A percentile compares a stretch with the other conserved stretches of the same genome.
Evolutionary conservation across 2,329 filamentous ascomycete species (phyloP).

Genomic region (Fusarium vanettenii): DNA sequence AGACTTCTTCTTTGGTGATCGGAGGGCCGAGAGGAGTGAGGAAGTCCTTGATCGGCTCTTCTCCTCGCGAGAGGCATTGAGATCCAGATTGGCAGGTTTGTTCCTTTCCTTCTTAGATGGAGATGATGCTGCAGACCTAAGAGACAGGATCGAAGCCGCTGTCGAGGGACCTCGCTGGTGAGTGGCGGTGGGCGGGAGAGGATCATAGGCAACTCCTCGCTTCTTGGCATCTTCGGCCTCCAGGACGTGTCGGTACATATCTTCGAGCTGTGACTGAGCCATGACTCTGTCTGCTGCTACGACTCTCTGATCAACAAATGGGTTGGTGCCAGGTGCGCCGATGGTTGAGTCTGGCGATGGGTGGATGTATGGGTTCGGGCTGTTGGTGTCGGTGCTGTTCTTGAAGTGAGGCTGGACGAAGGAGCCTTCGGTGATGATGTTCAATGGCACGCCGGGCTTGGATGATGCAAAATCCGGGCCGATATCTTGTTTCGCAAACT

Average conservation of each 20-base stretch:
- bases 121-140: constrained; percentile 45
- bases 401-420: constrained; percentile 62
- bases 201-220: constrained; percentile 63
- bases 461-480: constrained; percentile 38
- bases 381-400: constrained; percentile 48
- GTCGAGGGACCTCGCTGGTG: constrained; percentile 36
- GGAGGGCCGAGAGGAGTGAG: constrained; percentile 70
- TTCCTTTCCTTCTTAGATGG: constrained; percentile 58
- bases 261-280: constrained; percentile 86
- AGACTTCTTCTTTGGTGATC: constrained; percentile 68
- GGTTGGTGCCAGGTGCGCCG: constrained; percentile 68
- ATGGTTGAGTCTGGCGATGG: constrained; percentile 61
- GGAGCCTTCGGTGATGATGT: constrained; percentile 36
- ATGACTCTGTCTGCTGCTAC: constrained; percentile 79
- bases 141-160: constrained; percentile 35
- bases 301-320: constrained; percentile 80
- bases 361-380: constrained; percentile 55
- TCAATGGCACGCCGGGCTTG: constrained; percentile 21
- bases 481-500: constrained; percentile 49
- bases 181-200: constrained; percentile 48
- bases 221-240: constrained; percentile 82
- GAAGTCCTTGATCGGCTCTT: constrained; percentile 67
- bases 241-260: constrained; percentile 92
- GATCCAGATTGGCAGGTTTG: constrained; percentile 64
- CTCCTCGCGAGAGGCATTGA: constrained; percentile 57